Conservation (phyloP, 306 rosid genomes). For the Acacia melanoxylon region DNA sequence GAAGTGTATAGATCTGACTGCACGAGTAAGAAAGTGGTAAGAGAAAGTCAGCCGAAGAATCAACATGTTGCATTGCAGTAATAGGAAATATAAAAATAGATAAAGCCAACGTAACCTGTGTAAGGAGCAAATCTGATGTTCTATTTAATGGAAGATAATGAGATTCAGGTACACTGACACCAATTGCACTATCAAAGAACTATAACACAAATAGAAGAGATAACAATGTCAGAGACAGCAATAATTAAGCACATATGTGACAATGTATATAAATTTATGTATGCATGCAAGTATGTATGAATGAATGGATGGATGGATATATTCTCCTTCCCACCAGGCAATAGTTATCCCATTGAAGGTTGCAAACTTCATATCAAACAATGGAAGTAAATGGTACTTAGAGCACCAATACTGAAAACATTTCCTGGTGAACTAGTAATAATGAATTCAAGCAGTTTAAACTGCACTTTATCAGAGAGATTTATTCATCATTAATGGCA, state of each 20-base stretch:
- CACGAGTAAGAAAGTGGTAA: constrained; percentile 32
- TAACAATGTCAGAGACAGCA: constrained; percentile 13
- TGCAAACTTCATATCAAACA: neutral
- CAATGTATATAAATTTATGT: neutral
- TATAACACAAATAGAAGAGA: constrained; percentile 31
- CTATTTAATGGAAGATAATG: constrained; percentile 54
- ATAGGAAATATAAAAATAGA: neutral
- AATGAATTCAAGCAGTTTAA: constrained; percentile 6
- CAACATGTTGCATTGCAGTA: neutral
- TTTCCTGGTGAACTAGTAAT: neutral
- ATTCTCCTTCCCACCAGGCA: constrained; percentile 6
- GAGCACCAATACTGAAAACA: neutral
- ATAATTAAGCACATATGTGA: neutral
- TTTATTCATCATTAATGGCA: neutral
- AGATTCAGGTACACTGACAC: constrained; percentile 59
- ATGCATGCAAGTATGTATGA: neutral
- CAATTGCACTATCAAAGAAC: constrained; percentile 59
- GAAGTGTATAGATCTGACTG: constrained; percentile 71
- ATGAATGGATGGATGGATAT: neutral
- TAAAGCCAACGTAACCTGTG: constrained; percentile 49
- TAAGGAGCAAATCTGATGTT: constrained; percentile 65
- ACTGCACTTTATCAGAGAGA: neutral
- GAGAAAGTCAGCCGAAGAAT: constrained; percentile 2
- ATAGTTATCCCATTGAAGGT: constrained; percentile 10
- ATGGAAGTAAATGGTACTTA: neutral